These are phyloP conservation scores for Pochonia chlamydosporia DNA, from an alignment of 2,329 filamentous ascomycete genomes.

Conservation along the genomic window DNA sequence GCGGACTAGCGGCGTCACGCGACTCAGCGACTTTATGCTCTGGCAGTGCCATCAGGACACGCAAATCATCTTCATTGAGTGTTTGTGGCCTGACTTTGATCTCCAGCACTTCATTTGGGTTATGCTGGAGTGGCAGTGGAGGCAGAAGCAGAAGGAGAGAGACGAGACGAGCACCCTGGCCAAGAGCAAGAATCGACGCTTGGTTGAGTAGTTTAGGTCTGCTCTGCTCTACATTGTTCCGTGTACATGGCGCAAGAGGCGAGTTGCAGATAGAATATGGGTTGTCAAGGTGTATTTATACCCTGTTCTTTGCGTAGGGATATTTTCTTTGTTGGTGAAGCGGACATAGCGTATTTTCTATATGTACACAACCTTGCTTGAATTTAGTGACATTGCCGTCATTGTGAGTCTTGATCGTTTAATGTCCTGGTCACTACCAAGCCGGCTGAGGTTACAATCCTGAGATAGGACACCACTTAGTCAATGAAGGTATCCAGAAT, in stretches of 20 bases:
- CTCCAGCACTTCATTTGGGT: constrained; percentile 91
- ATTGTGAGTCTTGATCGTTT: no score
- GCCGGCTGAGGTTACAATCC: no score
- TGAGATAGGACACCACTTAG: no score
- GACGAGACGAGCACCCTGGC: constrained; percentile 30
- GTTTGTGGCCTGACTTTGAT: constrained; percentile 94
- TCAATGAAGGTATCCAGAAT: no score
- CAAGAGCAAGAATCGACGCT: constrained; percentile 4
- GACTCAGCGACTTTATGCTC: constrained; percentile 95
- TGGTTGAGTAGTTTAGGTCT: not conserved
- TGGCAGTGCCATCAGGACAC: constrained; percentile 96
- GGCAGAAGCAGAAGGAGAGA: constrained; percentile 50
- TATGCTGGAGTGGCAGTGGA: constrained; percentile 81
- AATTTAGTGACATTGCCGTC: not conserved
- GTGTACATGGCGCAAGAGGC: no score
- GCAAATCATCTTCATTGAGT: constrained; percentile 86
- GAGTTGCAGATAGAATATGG: no score
- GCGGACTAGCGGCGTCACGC: constrained; percentile 85
- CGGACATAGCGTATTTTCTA: not conserved
- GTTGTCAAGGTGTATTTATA: not conserved
- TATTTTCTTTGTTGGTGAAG: not conserved
- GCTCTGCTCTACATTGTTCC: no score
- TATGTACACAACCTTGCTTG: not conserved
- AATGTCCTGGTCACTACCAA: no score
- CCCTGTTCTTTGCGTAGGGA: not conserved